Evolutionary conservation across 202 grass and related monocot genomes (phyloP).

Genomic region (Eragrostis tef): DNA sequence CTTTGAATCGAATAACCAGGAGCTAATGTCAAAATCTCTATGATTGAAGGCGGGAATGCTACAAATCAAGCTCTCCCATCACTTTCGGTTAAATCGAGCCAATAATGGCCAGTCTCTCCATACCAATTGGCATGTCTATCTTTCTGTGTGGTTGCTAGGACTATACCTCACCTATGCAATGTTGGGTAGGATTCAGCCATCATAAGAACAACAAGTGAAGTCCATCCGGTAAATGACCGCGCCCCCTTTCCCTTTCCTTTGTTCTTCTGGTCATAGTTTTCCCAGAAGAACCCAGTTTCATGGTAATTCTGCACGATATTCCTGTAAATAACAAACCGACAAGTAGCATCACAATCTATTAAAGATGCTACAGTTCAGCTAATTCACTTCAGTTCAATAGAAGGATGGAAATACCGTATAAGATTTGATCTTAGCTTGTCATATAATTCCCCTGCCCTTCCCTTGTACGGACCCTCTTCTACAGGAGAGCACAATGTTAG

Average conservation of each 20-base stretch:
- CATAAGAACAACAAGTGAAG: slow-evolving; percentile 82
- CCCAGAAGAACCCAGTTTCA: slow-evolving; percentile 88
- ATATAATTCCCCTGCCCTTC: slow-evolving; percentile 61
- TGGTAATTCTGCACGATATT: slow-evolving; percentile 81
- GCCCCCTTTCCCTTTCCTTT: slow-evolving; percentile 87
- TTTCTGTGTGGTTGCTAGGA: slow-evolving; percentile 10
- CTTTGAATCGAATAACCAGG: background rate
- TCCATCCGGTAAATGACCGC: slow-evolving; percentile 92
- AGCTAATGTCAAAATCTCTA: slow-evolving; percentile 5
- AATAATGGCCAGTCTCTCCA: background rate
- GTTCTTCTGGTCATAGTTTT: slow-evolving; percentile 88
- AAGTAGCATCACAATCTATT: slow-evolving; percentile 12
- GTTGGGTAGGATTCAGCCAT: slow-evolving; percentile 85
- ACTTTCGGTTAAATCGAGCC: slow-evolving; percentile 12
- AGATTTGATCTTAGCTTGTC: slow-evolving; percentile 83
- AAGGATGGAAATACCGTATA: slow-evolving; percentile 58
- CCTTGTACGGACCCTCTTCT: slow-evolving; percentile 83
- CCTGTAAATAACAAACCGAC: slow-evolving; percentile 38
- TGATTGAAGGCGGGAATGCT: background rate
- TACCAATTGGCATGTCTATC: background rate
- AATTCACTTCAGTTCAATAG: slow-evolving; percentile 12
- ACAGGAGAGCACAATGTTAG: slow-evolving; percentile 18
- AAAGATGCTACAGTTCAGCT: slow-evolving; percentile 21
- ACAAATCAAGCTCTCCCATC: background rate
- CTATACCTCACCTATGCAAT: slow-evolving; percentile 57